These are phyloP conservation scores for Lojkania enalia DNA, from an alignment of 2,329 filamentous ascomycete genomes.

Conservation along the genomic window DNA sequence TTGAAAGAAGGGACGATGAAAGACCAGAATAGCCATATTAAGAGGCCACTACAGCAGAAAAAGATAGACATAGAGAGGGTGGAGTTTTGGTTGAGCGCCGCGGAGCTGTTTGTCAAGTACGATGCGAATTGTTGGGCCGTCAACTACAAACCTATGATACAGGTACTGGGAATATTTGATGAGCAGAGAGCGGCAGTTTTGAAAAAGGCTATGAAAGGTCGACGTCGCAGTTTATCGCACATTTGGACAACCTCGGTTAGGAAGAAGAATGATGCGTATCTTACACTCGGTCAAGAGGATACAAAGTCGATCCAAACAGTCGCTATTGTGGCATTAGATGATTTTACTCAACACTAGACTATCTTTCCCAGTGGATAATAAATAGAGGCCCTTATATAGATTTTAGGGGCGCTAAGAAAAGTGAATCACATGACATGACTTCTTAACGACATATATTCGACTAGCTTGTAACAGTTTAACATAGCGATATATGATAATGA, in stretches of 20 bases:
- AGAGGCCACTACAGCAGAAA: not conserved
- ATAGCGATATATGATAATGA: no score
- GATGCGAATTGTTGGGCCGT: conserved; percentile 1
- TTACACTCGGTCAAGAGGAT: no score
- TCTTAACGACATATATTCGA: no score
- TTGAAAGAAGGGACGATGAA: not conserved
- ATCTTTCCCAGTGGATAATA: no score
- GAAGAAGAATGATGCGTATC: no score
- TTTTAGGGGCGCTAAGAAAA: no score
- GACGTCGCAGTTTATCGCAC: not conserved
- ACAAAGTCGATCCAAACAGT: no score
- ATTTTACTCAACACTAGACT: no score
- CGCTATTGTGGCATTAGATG: no score
- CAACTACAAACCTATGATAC: not conserved
- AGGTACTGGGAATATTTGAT: conserved; percentile 1
- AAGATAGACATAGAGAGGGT: not conserved
- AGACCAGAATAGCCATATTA: not conserved
- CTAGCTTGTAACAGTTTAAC: no score
- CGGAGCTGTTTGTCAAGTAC: conserved; percentile 5
- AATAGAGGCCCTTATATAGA: no score
- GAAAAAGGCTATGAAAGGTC: conserved; percentile 3
- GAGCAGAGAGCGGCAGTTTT: conserved; percentile 1
- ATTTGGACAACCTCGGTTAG: not conserved
- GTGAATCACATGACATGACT: no score
- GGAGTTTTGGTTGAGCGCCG: conserved; percentile 3